Evolutionary conservation across 78 protist genomes (phyloP).

Genomic region (Protostelium mycophagum): DNA sequence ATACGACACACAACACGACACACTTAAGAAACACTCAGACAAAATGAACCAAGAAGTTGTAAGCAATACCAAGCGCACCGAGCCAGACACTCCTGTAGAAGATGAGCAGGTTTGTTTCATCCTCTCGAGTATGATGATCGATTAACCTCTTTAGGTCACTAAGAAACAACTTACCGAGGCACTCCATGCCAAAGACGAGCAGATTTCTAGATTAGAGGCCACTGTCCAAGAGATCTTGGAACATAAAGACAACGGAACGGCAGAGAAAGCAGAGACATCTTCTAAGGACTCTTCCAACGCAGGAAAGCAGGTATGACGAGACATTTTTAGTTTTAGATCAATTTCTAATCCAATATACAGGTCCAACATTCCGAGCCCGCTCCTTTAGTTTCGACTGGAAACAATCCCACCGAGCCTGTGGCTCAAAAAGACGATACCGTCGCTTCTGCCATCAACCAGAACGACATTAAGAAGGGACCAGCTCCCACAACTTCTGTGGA

Average conservation of each 20-base stretch:
- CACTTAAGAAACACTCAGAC: background rate
- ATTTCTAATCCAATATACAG: background rate
- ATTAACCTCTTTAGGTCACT: background rate
- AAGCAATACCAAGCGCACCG: background rate
- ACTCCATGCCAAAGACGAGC: background rate
- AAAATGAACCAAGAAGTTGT: no score
- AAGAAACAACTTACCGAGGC: background rate
- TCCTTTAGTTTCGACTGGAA: background rate
- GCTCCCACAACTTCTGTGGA: background rate
- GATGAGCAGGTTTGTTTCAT: background rate
- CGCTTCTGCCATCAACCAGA: background rate
- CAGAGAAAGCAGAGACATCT: background rate
- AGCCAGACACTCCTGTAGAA: background rate
- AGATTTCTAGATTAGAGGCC: background rate
- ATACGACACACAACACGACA: background rate
- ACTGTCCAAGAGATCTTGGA: background rate
- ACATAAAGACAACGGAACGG: no score
- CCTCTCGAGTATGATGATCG: background rate
- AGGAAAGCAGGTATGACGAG: background rate
- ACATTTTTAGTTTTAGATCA: no score
- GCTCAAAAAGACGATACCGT: background rate
- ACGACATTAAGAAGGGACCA: background rate
- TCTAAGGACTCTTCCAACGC: background rate
- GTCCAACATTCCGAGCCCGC: background rate
- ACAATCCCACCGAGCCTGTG: background rate